phyloP scores from a whole-genome alignment of 2,329 filamentous ascomycete genomes.

The Plectosphaerella plurivora region DNA sequence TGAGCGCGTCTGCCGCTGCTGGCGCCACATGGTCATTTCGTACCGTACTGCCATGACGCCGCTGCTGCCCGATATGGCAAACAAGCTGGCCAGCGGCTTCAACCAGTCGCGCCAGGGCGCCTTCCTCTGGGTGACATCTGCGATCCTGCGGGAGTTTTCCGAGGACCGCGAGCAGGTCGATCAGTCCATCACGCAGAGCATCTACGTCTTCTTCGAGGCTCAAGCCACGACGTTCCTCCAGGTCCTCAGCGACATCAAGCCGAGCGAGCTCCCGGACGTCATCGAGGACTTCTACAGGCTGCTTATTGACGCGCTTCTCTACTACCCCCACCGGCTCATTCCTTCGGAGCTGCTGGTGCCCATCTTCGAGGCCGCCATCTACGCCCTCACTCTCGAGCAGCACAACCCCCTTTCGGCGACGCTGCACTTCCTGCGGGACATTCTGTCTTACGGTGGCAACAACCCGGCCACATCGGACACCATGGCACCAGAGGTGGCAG shows the following conservation, averaged over 20 bases:
- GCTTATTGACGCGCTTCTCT: conserved; percentile 84
- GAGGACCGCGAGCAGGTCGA: conserved; percentile 85
- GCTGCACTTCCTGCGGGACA: conserved; percentile 86
- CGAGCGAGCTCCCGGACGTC: conserved; percentile 70
- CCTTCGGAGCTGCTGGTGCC: conserved; percentile 73
- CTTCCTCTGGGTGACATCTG: conserved; percentile 97
- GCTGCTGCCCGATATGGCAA: conserved; percentile 77
- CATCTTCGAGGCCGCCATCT: conserved; percentile 83
- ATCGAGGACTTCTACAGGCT: conserved; percentile 97
- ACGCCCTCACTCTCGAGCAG: conserved; percentile 83
- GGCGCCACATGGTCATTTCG: conserved; percentile 94
- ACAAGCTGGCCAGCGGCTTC: conserved; percentile 84
- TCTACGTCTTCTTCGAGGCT: conserved; percentile 92
- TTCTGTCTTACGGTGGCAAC: conserved; percentile 81
- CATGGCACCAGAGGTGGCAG: conserved; percentile 53
- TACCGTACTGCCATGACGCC: conserved; percentile 88
- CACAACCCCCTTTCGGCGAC: conserved; percentile 87
- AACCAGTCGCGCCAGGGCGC: conserved; percentile 83
- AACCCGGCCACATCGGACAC: conserved; percentile 62
- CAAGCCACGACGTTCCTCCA: conserved; percentile 87
- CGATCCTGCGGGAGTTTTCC: conserved; percentile 92
- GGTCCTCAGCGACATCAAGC: conserved; percentile 78
- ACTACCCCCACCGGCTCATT: conserved; percentile 82
- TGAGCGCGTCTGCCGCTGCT: conserved; percentile 90
- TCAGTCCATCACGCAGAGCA: conserved; percentile 73